These are phyloP conservation scores for Conringia planisiliqua DNA, from an alignment of 345 rosid genomes.

Conservation along the genomic window DNA sequence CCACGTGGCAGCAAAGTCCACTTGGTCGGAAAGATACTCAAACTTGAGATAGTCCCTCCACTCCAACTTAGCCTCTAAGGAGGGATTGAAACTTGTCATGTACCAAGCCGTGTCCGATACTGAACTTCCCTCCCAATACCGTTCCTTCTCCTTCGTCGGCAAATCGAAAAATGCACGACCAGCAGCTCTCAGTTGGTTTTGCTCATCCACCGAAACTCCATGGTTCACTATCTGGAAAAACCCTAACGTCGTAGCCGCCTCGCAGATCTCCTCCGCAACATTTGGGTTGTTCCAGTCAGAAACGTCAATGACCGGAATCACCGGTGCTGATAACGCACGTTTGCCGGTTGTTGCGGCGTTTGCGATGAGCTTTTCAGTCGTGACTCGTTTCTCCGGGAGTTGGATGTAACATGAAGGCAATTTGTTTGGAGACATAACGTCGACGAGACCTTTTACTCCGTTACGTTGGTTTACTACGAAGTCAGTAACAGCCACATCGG, in stretches of 20 bases:
- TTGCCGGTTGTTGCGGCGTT: not conserved
- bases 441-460: constrained; percentile 42
- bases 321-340: not conserved
- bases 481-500: constrained; percentile 14
- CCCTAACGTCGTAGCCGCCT: constrained; percentile 9
- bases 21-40: not conserved
- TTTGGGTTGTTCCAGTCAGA: constrained; percentile 1
- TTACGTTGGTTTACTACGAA: constrained; percentile 36
- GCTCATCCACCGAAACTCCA: constrained; percentile 20
- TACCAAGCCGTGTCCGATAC: constrained; percentile 18
- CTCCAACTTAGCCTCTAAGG: constrained; percentile 27
- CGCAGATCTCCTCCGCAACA: constrained; percentile 4
- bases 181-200: constrained; percentile 22
- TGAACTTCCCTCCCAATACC: constrained; percentile 26
- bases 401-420: constrained; percentile 37
- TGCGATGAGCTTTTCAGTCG: constrained; percentile 2
- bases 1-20: constrained; percentile 12
- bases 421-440: constrained; percentile 17
- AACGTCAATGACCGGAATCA: constrained; percentile 10
- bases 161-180: constrained; percentile 31
- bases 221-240: constrained; percentile 26
- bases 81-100: constrained; percentile 25
- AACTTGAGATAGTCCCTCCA: constrained; percentile 39
- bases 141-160: constrained; percentile 31
- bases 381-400: constrained; percentile 29